Percentiles rank a stretch among this genome's conserved stretches.
These are phyloP conservation scores for Dissophora globulifera DNA, from an alignment of 192 early-diverging fungal genomes.

Conservation along the genomic window DNA sequence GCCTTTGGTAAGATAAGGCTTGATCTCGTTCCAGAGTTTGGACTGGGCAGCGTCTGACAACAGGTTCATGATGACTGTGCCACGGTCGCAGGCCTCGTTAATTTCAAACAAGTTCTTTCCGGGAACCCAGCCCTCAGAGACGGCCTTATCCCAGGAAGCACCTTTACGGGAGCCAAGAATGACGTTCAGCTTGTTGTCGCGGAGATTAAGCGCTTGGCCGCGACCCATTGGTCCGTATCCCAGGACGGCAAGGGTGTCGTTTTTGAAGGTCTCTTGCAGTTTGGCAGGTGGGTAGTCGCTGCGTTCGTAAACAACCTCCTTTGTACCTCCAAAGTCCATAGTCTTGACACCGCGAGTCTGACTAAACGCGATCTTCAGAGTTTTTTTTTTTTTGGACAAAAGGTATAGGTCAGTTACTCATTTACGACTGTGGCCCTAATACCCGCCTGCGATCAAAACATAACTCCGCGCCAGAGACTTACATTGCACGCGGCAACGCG, in stretches of 20 bases:
- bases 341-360: constrained; percentile 89
- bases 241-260: constrained; percentile 92
- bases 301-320: constrained; percentile 95
- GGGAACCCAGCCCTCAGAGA: constrained; percentile 94
- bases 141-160: constrained; percentile 90
- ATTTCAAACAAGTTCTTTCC: constrained; percentile 96
- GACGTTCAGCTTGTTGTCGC: constrained; percentile 97
- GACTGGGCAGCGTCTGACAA: constrained; percentile 97
- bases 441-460: too few species aligned
- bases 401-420: not conserved
- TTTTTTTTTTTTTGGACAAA: too few species aligned
- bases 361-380: constrained; percentile 17
- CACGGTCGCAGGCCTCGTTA: constrained; percentile 90
- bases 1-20: constrained; percentile 90
- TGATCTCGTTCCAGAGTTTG: constrained; percentile 88
- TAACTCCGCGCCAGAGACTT: too few species aligned
- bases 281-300: constrained; percentile 94
- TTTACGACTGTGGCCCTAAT: too few species aligned
- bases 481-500: constrained; percentile 40
- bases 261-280: constrained; percentile 88
- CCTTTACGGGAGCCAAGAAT: constrained; percentile 93
- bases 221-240: constrained; percentile 97
- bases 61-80: constrained; percentile 92
- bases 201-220: constrained; percentile 93
- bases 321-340: constrained; percentile 92